phyloP scores from a whole-genome alignment of 2,329 filamentous ascomycete genomes.

The Calonectria fujianensis region DNA sequence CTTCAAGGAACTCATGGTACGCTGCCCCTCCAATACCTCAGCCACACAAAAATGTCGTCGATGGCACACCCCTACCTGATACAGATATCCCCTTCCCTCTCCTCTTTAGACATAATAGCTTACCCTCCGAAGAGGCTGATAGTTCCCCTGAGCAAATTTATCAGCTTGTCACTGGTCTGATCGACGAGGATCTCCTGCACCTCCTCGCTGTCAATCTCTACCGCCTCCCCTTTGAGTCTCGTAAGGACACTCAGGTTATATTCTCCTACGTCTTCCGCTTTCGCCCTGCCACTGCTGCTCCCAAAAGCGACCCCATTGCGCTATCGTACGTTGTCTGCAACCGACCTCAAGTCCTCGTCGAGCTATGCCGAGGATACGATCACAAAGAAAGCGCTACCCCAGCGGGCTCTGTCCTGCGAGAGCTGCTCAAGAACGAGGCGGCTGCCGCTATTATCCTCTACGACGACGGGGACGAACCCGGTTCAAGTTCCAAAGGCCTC shows the following conservation, averaged over 20 bases:
- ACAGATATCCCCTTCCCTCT: conserved; percentile 14
- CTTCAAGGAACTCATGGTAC: conserved; percentile 94
- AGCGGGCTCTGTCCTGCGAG: conserved; percentile 90
- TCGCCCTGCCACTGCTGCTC: conserved; percentile 80
- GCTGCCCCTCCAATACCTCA: conserved; percentile 44
- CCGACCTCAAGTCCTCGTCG: conserved; percentile 89
- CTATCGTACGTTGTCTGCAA: conserved; percentile 92
- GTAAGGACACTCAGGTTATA: conserved; percentile 96
- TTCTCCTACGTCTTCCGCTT: conserved; percentile 97
- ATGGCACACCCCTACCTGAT: neutral
- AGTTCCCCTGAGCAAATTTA: conserved; percentile 91
- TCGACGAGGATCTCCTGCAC: conserved; percentile 92
- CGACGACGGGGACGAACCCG: conserved; percentile 84
- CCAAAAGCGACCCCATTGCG: conserved; percentile 85
- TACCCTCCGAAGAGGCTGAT: conserved; percentile 80
- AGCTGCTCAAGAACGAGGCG: conserved; percentile 91
- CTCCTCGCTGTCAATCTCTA: conserved; percentile 88
- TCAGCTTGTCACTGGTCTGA: conserved; percentile 87
- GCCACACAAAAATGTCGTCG: neutral
- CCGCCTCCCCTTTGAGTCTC: conserved; percentile 93
- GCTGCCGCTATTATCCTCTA: conserved; percentile 94
- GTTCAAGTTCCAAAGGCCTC: conserved; percentile 84
- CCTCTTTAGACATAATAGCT: conserved; percentile 33
- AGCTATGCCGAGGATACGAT: conserved; percentile 92
- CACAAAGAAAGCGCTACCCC: conserved; percentile 93